Conservation (phyloP, 1,284 basidiomycete genomes). For the Cryptococcus maquisensis region DNA sequence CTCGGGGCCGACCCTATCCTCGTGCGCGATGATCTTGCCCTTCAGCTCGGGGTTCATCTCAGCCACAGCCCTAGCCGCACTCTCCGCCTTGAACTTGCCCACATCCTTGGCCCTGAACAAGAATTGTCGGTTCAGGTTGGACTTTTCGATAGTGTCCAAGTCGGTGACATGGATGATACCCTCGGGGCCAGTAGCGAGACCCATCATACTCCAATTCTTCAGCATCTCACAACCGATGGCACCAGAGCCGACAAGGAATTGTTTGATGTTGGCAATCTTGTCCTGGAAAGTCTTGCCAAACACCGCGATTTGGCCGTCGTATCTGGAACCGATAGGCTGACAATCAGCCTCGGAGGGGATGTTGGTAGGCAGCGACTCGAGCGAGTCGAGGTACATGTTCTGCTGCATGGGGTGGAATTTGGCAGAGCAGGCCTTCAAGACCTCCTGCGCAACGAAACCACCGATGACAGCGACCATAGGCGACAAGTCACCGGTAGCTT, state of each 20-base stretch:
- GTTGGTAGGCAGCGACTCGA: conserved; percentile 79
- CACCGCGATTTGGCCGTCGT: conserved; percentile 94
- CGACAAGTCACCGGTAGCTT: conserved; percentile 87
- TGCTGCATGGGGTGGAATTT: conserved; percentile 99
- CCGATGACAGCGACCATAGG: conserved; percentile 93
- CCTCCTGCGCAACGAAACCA: conserved; percentile 97
- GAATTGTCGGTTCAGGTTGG: conserved; percentile 97
- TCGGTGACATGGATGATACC: conserved; percentile 94
- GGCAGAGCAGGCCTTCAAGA: conserved; percentile 92
- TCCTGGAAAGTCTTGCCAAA: conserved; percentile 91
- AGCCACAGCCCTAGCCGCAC: conserved; percentile 83
- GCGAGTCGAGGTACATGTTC: conserved; percentile 93
- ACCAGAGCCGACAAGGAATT: conserved; percentile 96
- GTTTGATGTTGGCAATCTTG: conserved; percentile 83
- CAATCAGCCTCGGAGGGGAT: conserved; percentile 81
- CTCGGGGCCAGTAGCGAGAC: conserved; percentile 73
- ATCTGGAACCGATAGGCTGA: conserved; percentile 75
- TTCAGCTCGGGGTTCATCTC: conserved; percentile 95
- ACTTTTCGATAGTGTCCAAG: conserved; percentile 98
- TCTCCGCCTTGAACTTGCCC: conserved; percentile 96
- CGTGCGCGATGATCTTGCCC: conserved; percentile 82
- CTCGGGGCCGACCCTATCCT: conserved; percentile 89
- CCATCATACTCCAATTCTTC: conserved; percentile 99
- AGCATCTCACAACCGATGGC: conserved; percentile 99
- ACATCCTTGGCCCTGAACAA: conserved; percentile 95